Base-by-base conservation (phyloP, 1,139 yeast species). In the Blastobotrys arbuscula region DNA sequence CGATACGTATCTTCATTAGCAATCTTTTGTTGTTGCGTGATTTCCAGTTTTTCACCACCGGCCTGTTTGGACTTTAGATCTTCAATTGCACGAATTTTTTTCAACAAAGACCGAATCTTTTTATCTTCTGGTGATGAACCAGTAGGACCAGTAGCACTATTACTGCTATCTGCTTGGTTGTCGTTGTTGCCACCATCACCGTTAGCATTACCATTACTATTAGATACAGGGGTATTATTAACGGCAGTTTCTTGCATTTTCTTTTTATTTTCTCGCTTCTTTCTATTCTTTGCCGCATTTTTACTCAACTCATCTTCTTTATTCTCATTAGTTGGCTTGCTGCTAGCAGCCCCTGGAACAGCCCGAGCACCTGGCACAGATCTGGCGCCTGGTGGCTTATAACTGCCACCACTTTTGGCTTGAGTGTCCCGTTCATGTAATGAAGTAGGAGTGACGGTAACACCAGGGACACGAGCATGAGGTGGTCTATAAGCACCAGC, bases 401-500 rank as follows among this genome's bases (percentile, higher is more conserved):
- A 39, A n/a, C 21, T 24, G 9, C 16, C 24, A 16, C 30, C 15
- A n/a, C 19, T n/a, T 8, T 37, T 21, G 16, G 8, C n/a, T n/a
- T 39, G 36, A 15, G 18, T 42, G 42, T 37, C 48, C 19, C 48
- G 50, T 26, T 50, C 53, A 33, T 47, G 44, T 35, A 66, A 55
- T 15, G 70, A 59, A 19, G 64, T 53, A n/a, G 63, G 64, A 1
- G 64, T 64, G 37, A 62, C 56, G 28, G 58, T 47, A 34, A 63
- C 64, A 48, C 59, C 56, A 21, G 64, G 54, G 46, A 54, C 63
- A 44, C 96, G 78, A 9, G 96, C 96, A 67, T 89, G 96, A 8
- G 97, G 97, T 30, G 97, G 97, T 66, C 95, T 80, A 68, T 90
- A 90, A 28, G 97, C 97, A 50, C 96, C 96, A 33, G 79, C 76